Base-by-base conservation (phyloP, 2,329 filamentous ascomycete genomes). In the Arthrobotrys conoides region DNA sequence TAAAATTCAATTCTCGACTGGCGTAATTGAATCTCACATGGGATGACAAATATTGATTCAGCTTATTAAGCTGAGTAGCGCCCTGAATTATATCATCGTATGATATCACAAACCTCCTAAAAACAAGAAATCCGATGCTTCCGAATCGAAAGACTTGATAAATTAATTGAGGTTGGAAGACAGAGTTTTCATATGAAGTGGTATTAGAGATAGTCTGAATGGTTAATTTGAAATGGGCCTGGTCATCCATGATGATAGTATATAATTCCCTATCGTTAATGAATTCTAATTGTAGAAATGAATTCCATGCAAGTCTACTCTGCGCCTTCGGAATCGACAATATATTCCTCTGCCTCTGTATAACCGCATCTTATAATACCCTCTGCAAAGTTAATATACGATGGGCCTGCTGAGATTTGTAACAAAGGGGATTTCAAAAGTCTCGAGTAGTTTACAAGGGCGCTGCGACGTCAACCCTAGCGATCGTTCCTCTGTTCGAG, bases 1-100 rank as follows among this genome's bases (percentile, higher is more conserved):
- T 18, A 30, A 55, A 55, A 46, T 12, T 30, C 12, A 48, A 48
- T 8, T 3, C 16, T 41, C 38, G 16, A 4, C 10, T 4, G 12
- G 48, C 5, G 24, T 5, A 51, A 51, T 51, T 6, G 9, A 51
- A 22, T n/a, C 4, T 33, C 51, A 33, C 27, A 55, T 51, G 48
- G 1, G 51, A 55, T 55, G 51, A 55, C 51, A 30, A 55, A 55
- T 55, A 10, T 59, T 38, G 53, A 59, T 59, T 22, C 48, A 51
- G 48, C 1, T 51, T 51, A 51, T 51, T 51, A 24, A 51, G 8
- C 9, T 14, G 4, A 51, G 9, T 24, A 51, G 48, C 22, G 22
- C 9, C 14, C 14, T 14, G 3, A 51, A 24, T 51, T 51, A 5
- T 12, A 14, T 51, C 48, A 51, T 51, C 9, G 3, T 14, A 24